Evolutionary conservation across 257 asterid genomes (phyloP), one percentile per base, ranked within the genome.

Genomic region (Nicotiana otophora): DNA sequence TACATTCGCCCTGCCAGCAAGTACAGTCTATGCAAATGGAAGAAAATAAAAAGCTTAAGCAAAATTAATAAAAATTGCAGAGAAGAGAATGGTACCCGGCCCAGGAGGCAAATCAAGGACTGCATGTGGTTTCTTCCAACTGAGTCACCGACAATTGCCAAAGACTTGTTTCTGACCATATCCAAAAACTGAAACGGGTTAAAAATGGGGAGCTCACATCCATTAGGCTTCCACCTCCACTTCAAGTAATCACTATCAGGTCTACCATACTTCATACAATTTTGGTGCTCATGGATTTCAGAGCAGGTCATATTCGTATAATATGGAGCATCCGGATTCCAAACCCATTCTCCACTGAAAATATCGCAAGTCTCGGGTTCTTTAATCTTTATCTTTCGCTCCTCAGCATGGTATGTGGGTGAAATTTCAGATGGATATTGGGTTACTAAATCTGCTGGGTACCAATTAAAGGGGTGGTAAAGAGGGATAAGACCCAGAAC

Each of bases 91-190:
- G 12, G 12, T 89, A 93, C 98, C 88, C 88, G 86, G 57, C 97
- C 85, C 82, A 93, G 84, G 84, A 92, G 93, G 87, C 98, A 93
- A 31, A 88, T 85, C 87, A 93, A 82, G 74, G 98, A 93, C 82
- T 93, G 97, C 92, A 92, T 86, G 51, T 93, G 97, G 64, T 92
- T 93, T 84, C 96, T 86, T 23, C 89, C 96, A 0, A 93, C 87
- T 0, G 96, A 92, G 77, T 93, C 98, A 5, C 98, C 98, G 14
- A 93, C 90, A 54, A 93, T 88, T 5, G 97, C 95, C 92, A 93
- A 11, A 0, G 92, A 77, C 83, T 85, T 93, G 5, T 75, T 92
- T 80, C 97, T 69, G 1, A 92, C 89, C 5, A 90, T 82, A 33
- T 92, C 91, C 86, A 93, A 51, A 81, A 93, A 93, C 88, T 62